phyloP scores from a whole-genome alignment of 768 basidiomycete genomes.

The Zangia roseola region DNA sequence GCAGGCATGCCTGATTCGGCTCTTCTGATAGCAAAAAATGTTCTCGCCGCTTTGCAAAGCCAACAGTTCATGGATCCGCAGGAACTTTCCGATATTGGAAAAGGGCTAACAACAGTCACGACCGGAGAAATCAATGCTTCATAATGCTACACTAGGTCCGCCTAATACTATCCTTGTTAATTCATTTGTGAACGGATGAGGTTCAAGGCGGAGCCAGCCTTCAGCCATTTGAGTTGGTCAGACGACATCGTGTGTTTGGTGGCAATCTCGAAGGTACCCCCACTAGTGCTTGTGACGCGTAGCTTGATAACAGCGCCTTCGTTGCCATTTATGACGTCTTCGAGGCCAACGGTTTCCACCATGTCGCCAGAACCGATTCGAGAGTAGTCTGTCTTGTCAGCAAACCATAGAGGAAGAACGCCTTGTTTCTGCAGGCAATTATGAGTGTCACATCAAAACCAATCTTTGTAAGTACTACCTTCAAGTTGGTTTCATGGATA shows the following conservation, averaged over 20 bases:
- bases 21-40: constrained; percentile 57
- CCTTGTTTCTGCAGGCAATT: constrained; percentile 82
- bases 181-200: constrained; percentile 66
- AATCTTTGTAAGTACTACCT: constrained; percentile 45
- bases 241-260: constrained; percentile 87
- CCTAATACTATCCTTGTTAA: background rate
- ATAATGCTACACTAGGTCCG: constrained; percentile 1
- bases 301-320: constrained; percentile 47
- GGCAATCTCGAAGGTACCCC: constrained; percentile 61
- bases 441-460: constrained; percentile 1
- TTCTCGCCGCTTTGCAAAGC: constrained; percentile 42
- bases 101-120: constrained; percentile 18
- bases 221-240: constrained; percentile 90
- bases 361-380: constrained; percentile 81
- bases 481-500: constrained; percentile 97
- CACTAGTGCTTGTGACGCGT: constrained; percentile 64
- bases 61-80: constrained; percentile 23
- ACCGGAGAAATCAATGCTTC: background rate
- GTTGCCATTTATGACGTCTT: constrained; percentile 51
- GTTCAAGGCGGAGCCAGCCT: constrained; percentile 87
- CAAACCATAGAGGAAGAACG: constrained; percentile 92
- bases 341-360: constrained; percentile 82
- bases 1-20: constrained; percentile 77
- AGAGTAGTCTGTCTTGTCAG: constrained; percentile 79
- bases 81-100: constrained; percentile 35